Evolutionary conservation across 768 basidiomycete species (phyloP).

Genomic region (Saitozyma sp.): DNA sequence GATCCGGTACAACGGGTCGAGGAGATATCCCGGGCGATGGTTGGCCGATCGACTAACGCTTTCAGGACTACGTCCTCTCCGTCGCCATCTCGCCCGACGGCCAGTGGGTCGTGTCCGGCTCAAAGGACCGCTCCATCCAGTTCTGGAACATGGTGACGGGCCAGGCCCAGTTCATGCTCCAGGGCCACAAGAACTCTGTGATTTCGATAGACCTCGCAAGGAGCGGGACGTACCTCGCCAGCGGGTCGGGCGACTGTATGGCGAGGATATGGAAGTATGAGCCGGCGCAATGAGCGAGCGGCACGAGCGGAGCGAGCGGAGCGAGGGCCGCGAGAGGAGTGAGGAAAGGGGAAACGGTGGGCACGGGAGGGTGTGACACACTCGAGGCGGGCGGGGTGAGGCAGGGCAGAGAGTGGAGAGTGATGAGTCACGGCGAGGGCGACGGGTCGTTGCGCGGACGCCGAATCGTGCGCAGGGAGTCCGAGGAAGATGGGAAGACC

Average conservation of each 20-base stretch:
- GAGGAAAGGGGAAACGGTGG: too few species aligned
- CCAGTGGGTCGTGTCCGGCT: conserved; percentile 91
- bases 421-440: too few species aligned
- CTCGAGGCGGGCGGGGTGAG: too few species aligned
- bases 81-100: conserved; percentile 86
- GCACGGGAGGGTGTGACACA: too few species aligned
- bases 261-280: conserved; percentile 64
- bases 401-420: too few species aligned
- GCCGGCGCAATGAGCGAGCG: conserved; percentile 2
- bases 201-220: conserved; percentile 72
- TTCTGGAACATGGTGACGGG: conserved; percentile 76
- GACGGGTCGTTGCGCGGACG: too few species aligned
- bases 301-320: too few species aligned
- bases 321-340: too few species aligned
- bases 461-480: too few species aligned
- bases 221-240: conserved; percentile 62
- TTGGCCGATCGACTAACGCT: neutral
- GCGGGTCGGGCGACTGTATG: conserved; percentile 70
- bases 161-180: conserved; percentile 88
- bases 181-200: conserved; percentile 72
- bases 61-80: conserved; percentile 69
- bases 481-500: too few species aligned
- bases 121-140: conserved; percentile 87
- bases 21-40: neutral
- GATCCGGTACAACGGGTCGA: too few species aligned